Percentiles rank a stretch among this genome's conserved stretches.
phyloP scores from a whole-genome alignment of 306 rosid genomes.

The Glycine soja region DNA sequence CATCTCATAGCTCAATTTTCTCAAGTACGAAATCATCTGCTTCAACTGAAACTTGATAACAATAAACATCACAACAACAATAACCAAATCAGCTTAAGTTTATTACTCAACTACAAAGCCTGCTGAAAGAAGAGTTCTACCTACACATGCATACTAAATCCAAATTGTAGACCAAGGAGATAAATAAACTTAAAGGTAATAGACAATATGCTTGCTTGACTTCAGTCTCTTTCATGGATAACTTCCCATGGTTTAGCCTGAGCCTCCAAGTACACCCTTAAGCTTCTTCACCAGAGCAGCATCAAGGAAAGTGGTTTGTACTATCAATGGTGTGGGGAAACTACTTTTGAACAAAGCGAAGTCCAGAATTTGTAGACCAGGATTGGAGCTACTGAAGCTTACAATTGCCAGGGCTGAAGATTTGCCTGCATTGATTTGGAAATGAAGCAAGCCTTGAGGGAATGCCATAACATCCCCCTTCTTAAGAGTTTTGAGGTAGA shows the following conservation, averaged over 20 bases:
- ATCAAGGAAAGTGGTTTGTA: constrained; percentile 38
- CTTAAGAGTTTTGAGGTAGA: constrained; percentile 63
- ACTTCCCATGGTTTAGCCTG: constrained; percentile 29
- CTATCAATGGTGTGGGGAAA: constrained; percentile 65
- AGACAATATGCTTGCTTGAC: not conserved
- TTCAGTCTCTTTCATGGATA: constrained; percentile 9
- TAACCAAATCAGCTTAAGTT: not conserved
- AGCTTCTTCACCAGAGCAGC: constrained; percentile 23
- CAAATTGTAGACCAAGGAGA: not conserved
- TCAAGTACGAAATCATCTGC: not conserved
- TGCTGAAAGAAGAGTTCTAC: not conserved
- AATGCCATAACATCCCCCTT: constrained; percentile 82
- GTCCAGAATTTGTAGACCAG: constrained; percentile 80
- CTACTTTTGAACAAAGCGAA: constrained; percentile 69
- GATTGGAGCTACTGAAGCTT: constrained; percentile 47
- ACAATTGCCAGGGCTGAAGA: constrained; percentile 48
- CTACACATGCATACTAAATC: not conserved
- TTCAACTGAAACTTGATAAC: not conserved
- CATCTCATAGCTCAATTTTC: not conserved
- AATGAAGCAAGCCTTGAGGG: constrained; percentile 86
- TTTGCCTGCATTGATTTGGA: constrained; percentile 63
- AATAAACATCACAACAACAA: not conserved
- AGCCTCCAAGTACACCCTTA: constrained; percentile 20
- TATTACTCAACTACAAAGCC: not conserved
- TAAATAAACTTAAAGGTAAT: not conserved